phyloP scores from a whole-genome alignment of 1,139 yeast species.

The Yamadazyma conglobata region DNA sequence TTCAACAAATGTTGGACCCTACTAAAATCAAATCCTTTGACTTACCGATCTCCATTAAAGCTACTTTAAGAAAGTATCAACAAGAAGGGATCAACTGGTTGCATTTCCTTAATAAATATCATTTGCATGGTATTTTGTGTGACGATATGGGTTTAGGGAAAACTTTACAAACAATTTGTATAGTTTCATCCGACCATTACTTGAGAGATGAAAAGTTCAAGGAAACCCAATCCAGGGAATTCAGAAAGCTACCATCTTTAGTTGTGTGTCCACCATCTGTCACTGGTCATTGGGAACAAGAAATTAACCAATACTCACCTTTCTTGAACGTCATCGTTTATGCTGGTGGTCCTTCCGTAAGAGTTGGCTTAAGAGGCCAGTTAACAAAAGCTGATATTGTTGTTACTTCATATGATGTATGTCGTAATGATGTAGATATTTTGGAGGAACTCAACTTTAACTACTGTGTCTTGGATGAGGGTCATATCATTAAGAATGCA shows the following conservation, averaged over 20 bases:
- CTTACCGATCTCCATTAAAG: conserved; percentile 87
- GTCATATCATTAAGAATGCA: conserved; percentile 94
- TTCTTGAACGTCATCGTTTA: conserved; percentile 78
- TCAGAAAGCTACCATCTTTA: conserved; percentile 74
- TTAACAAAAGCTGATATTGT: conserved; percentile 71
- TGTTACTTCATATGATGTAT: conserved; percentile 94
- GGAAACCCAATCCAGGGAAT: conserved; percentile 62
- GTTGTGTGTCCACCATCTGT: conserved; percentile 95
- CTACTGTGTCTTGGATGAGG: conserved; percentile 96
- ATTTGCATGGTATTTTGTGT: conserved; percentile 93
- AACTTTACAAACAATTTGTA: conserved; percentile 94
- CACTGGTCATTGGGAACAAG: conserved; percentile 99
- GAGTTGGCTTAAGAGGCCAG: conserved; percentile 54
- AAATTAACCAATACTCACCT: conserved; percentile 86
- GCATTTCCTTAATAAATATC: conserved; percentile 91
- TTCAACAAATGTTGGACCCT: conserved; percentile 99
- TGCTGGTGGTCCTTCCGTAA: conserved; percentile 85
- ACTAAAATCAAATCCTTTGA: conserved; percentile 83
- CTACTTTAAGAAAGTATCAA: conserved; percentile 90
- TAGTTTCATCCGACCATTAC: conserved; percentile 93
- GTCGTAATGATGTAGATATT: conserved; percentile 80
- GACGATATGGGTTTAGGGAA: conserved; percentile 99
- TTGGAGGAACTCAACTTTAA: conserved; percentile 68
- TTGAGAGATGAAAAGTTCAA: conserved; percentile 68
- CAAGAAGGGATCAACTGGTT: conserved; percentile 99